Evolutionary conservation across 179 eudicot species (phyloP), one percentile per base, ranked within the genome.

Genomic region (Beta lomatogona): DNA sequence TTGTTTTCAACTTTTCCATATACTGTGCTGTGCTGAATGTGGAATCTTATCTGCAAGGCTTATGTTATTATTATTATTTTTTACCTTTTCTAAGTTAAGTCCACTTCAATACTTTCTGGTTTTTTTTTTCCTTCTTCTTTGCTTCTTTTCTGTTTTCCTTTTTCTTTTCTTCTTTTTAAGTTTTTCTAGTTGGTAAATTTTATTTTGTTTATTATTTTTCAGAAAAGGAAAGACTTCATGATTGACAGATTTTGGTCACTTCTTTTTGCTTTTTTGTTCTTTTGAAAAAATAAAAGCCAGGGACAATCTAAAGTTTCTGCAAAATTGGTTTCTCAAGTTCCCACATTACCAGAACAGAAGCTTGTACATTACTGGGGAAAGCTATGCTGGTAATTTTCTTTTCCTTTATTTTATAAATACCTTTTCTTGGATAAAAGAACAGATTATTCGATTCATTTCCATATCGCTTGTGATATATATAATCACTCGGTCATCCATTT

Each of bases 301-400:
- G 86, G 97, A 92, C 89, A 96, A 96, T 80, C 84, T 96, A 68
- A 80, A 85, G 78, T 96, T 96, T 85, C 82, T 96, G 85, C 89
- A 86, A 85, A 87, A 86, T 73, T 96, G 99, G 99, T 89, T 96
- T 71, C 79, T 80, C 59, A 92, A 92, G 84, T 96, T 94, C 84
- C 99, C 99, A 36, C 91, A 92, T 41, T 94, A 92, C 80, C 83
- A 78, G 54, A 76, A 85, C 31, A 89, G 91, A 72, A 89, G 88
- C 83, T 86, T 96, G 78, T 94, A 82, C 83, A 88, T 96, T 31
- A 91, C 98, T 4, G 99, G 99, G 77, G 99, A 96, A 89, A 96
- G 98, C 79, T 96, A 96, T 89, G 99, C 99, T 73, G 99, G 99
- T 96, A 86, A 81, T 11, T 31, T 15, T 52, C 75, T 68, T 28